A percentile compares a stretch with the other conserved stretches of the same genome.
These are phyloP conservation scores for Tillandsia leiboldiana DNA, from an alignment of 176 grass and related monocot genomes.

Conservation along the genomic window DNA sequence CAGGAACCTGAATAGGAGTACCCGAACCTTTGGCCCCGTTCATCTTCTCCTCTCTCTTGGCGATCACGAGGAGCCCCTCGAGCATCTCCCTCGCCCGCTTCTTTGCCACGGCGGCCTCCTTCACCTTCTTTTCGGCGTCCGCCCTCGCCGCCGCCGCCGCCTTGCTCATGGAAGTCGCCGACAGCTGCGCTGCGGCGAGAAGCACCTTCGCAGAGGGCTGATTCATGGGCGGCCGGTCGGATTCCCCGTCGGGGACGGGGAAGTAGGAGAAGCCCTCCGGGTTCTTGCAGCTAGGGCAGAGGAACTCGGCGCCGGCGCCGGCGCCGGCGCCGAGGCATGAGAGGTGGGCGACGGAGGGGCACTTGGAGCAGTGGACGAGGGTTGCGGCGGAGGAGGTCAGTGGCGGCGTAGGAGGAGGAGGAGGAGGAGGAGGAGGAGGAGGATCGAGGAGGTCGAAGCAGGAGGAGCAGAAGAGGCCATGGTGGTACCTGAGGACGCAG, in stretches of 20 bases:
- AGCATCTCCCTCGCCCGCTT: slow-evolving; percentile 59
- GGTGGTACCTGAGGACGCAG: slow-evolving; percentile 78
- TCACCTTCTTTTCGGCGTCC: slow-evolving; percentile 49
- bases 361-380: slow-evolving; percentile 46
- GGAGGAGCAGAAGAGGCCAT: slow-evolving; percentile 52
- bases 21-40: background rate
- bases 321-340: slow-evolving; percentile 31
- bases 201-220: slow-evolving; percentile 37
- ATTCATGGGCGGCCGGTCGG: slow-evolving; percentile 1
- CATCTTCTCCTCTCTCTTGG: slow-evolving; percentile 13
- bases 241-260: background rate
- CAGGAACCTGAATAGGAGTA: too few relatives aligned
- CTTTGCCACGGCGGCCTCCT: slow-evolving; percentile 46
- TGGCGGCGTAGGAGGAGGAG: background rate
- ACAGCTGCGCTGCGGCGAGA: slow-evolving; percentile 54
- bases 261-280: slow-evolving; percentile 27
- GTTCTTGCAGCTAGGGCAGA: slow-evolving; percentile 38
- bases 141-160: slow-evolving; percentile 33
- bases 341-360: slow-evolving; percentile 48
- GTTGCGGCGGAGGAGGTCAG: slow-evolving; percentile 25
- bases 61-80: slow-evolving; percentile 20
- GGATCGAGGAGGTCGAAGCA: slow-evolving; percentile 54
- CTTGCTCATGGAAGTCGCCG: slow-evolving; percentile 43
- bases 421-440: background rate
- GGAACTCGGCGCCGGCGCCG: slow-evolving; percentile 14